Base-by-base conservation (phyloP, 202 grass and related monocot genomes). In the Alloteropsis angusta region DNA sequence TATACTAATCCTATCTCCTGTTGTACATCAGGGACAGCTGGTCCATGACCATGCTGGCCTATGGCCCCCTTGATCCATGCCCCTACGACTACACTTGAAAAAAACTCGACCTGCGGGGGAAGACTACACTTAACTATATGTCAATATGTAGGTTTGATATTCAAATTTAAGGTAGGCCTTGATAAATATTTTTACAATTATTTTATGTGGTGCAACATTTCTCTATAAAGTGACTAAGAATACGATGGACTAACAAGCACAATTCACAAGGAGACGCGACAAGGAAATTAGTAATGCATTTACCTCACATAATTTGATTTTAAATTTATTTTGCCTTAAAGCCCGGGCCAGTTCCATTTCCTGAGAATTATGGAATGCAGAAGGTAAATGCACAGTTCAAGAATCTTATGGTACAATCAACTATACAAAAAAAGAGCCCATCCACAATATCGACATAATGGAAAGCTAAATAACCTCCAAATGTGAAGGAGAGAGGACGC, bases 231-330 rank as follows among this genome's bases (percentile, higher is more conserved):
- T 6, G 16, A 52, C 5, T 52, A 52, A 19, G 18, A 80, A 21
- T n/a, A 75, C 42, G 34, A 28, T 71, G 12, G 60, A 25, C 19
- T 25, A 74, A 64, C 11, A 81, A 63, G 35, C 42, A 60, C 37
- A 83, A 49, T 21, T 65, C 21, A 55, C 58, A 64, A 68, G 4
- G 41, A 64, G 15, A 73, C 80, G 59, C 30, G 21, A 17, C 17
- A 73, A 14, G 9, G 30, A 68, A 68, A 82, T 60, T 32, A 46
- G 21, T 30, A 26, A 28, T 37, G 11, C 28, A 45, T 26, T 61
- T 78, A 98, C 95, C 95, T 98, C 81, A 14, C 95, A 98, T 55
- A 98, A 87, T 73, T 88, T 94, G 78, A 98, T 93, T 89, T 89
- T 92, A 71, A 93, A 91, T 90, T 98, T 94, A 81, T 86, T 94